Conservation (phyloP, 2,329 filamentous ascomycete species). For the Chrysosporium queenslandicum region DNA sequence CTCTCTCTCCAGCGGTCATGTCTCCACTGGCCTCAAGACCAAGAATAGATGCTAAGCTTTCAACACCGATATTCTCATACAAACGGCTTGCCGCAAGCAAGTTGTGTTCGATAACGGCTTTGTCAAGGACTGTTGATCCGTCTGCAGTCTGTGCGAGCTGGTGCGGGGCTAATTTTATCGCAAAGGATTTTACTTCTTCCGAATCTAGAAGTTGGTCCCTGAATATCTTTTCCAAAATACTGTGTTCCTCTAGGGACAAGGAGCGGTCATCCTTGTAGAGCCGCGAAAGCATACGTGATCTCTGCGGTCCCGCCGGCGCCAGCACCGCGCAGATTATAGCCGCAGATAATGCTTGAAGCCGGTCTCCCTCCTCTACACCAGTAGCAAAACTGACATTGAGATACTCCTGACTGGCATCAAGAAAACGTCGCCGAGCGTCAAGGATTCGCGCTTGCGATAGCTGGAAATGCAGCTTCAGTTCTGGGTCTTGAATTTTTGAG, state of each 20-base stretch:
- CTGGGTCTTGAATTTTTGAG: conserved; percentile 60
- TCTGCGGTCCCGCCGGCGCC: conserved; percentile 76
- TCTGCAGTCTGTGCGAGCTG: conserved; percentile 85
- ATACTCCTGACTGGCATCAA: conserved; percentile 79
- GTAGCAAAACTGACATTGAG: conserved; percentile 71
- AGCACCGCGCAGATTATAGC: conserved; percentile 88
- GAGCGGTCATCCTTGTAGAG: conserved; percentile 91
- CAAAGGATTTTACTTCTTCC: conserved; percentile 78
- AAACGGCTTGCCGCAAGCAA: conserved; percentile 72
- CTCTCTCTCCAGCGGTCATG: conserved; percentile 53
- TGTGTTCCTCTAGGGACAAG: conserved; percentile 59
- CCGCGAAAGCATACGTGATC: conserved; percentile 67
- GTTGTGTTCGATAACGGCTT: conserved; percentile 93
- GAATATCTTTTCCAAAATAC: conserved; percentile 96
- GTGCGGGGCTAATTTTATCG: conserved; percentile 68
- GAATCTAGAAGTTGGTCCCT: conserved; percentile 72
- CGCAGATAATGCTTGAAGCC: conserved; percentile 71
- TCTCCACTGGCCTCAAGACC: conserved; percentile 51
- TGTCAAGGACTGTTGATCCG: conserved; percentile 83
- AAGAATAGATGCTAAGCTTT: conserved; percentile 64
- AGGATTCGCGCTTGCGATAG: conserved; percentile 87
- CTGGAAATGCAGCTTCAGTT: conserved; percentile 73
- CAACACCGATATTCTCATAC: conserved; percentile 67
- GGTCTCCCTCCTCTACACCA: conserved; percentile 75
- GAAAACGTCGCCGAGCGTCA: conserved; percentile 80